phyloP scores from a whole-genome alignment of 208 protist species.

The Sergeia podlipaevii region DNA sequence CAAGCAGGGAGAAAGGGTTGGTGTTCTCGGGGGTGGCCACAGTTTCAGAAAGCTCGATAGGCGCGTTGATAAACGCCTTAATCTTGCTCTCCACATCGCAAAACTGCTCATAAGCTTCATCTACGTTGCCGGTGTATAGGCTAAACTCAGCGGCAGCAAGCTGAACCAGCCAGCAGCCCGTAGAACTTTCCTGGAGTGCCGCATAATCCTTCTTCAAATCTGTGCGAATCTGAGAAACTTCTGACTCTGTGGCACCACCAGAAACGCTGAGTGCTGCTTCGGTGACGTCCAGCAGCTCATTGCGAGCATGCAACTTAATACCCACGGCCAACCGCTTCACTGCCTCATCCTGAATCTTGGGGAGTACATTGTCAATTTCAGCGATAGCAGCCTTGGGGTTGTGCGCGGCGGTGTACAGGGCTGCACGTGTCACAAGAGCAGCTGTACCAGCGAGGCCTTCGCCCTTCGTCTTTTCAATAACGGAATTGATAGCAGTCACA shows the following conservation, averaged over 20 bases:
- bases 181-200: slow-evolving; percentile 39
- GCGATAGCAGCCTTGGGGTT: slow-evolving; percentile 48
- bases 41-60: slow-evolving; percentile 24
- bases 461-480: slow-evolving; percentile 72
- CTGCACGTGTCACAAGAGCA: slow-evolving; percentile 38
- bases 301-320: slow-evolving; percentile 58
- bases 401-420: slow-evolving; percentile 36
- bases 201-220: slow-evolving; percentile 58
- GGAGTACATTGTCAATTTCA: slow-evolving; percentile 55
- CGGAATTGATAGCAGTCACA: slow-evolving; percentile 51
- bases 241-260: slow-evolving; percentile 70
- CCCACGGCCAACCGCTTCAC: slow-evolving; percentile 63
- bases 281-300: slow-evolving; percentile 71
- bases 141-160: slow-evolving; percentile 70
- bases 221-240: slow-evolving; percentile 63
- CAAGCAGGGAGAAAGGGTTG: slow-evolving; percentile 51
- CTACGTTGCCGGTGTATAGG: slow-evolving; percentile 62
- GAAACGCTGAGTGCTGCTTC: slow-evolving; percentile 69
- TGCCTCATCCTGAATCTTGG: slow-evolving; percentile 57
- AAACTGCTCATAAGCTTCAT: slow-evolving; percentile 59
- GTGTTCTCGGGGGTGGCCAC: slow-evolving; percentile 61
- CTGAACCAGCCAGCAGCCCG: slow-evolving; percentile 76
- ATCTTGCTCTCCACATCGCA: slow-evolving; percentile 54
- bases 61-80: slow-evolving; percentile 36
- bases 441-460: slow-evolving; percentile 57